These are phyloP conservation scores for Mortierella sp. DNA, from an alignment of 371 early-diverging fungal species.

Conservation along the genomic window DNA sequence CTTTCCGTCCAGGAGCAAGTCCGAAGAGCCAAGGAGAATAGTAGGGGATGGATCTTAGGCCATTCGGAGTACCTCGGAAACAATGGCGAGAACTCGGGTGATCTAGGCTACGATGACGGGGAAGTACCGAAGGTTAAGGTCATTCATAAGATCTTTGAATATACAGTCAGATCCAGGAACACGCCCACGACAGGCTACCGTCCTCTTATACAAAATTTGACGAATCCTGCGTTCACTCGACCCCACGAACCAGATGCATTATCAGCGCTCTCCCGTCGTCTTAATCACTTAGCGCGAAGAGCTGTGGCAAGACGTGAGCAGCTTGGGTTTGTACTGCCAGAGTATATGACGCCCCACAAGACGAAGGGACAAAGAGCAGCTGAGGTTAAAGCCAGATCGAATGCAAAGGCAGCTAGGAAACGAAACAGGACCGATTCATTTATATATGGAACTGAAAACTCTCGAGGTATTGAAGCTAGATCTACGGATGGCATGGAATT, in stretches of 20 bases:
- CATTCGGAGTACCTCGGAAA: background rate
- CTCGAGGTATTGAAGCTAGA: background rate
- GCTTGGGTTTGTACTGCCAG: slow-evolving; percentile 17
- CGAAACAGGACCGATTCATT: background rate
- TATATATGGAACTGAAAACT: background rate
- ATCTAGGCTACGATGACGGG: background rate
- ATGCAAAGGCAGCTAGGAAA: background rate
- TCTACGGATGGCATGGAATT: background rate
- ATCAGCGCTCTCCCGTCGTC: background rate
- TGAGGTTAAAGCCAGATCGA: background rate
- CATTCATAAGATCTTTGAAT: slow-evolving; percentile 2
- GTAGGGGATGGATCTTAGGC: slow-evolving; percentile 7
- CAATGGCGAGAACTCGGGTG: background rate
- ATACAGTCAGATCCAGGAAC: background rate
- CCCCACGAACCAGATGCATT: slow-evolving; percentile 18
- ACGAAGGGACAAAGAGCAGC: background rate
- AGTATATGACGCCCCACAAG: slow-evolving; percentile 11
- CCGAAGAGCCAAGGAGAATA: background rate
- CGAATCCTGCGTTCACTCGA: slow-evolving; percentile 6
- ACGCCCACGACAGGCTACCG: background rate
- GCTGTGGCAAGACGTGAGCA: background rate
- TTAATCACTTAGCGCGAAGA: background rate
- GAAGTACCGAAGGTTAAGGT: background rate
- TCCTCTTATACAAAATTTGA: background rate
- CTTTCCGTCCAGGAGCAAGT: background rate